Conservation (phyloP, 495 filamentous ascomycete species). For the Geopyxis carbonaria region DNA sequence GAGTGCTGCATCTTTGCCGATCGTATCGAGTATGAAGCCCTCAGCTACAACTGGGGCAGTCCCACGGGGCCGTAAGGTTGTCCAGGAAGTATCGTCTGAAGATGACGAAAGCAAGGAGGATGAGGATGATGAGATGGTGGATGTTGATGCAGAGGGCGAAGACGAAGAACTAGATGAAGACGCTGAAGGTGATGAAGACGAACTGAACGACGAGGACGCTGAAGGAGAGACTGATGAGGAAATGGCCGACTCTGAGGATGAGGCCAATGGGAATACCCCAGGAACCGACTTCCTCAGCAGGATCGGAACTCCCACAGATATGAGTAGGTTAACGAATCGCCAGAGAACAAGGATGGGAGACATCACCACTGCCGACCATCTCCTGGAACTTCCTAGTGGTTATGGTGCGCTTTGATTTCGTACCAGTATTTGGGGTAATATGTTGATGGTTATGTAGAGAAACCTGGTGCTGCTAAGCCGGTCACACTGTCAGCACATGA, state of each 20-base stretch:
- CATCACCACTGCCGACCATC: conserved; percentile 41
- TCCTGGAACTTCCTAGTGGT: conserved; percentile 70
- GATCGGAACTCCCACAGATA: conserved; percentile 41
- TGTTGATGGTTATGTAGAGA: conserved; percentile 10
- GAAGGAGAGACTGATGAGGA: conserved; percentile 38
- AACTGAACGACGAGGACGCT: conserved; percentile 43
- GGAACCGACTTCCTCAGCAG: conserved; percentile 17
- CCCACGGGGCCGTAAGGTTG: conserved; percentile 18
- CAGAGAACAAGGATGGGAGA: conserved; percentile 62
- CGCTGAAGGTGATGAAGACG: conserved; percentile 27
- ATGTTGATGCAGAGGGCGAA: conserved; percentile 30
- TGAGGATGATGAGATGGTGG: conserved; percentile 34
- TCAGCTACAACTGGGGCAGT: neutral
- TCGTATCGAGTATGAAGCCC: neutral
- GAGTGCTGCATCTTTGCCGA: conserved; percentile 10
- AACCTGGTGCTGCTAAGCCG: conserved; percentile 18
- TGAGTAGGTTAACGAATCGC: conserved; percentile 73
- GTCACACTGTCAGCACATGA: conserved; percentile 70
- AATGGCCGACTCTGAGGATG: conserved; percentile 44
- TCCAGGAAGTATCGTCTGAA: conserved; percentile 37
- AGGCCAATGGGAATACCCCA: conserved; percentile 24
- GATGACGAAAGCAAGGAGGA: conserved; percentile 31
- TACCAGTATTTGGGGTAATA: neutral
- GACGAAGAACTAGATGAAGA: conserved; percentile 27
- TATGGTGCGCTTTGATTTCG: conserved; percentile 31